These are phyloP conservation scores for Xylariomycetidae sp. DNA, from an alignment of 2,329 filamentous ascomycete species.

Conservation along the genomic window DNA sequence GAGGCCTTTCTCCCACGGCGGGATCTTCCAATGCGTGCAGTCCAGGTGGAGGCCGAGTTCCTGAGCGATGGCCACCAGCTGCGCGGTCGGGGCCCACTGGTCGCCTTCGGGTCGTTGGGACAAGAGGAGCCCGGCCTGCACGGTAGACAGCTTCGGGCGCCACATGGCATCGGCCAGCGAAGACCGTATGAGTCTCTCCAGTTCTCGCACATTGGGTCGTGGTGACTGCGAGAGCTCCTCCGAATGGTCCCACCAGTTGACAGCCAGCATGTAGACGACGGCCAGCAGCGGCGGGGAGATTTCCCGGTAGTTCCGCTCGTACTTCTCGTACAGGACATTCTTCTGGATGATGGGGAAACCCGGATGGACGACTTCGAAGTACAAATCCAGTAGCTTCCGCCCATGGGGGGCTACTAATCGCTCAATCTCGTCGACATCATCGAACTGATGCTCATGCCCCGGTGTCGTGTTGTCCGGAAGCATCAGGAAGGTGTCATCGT, in stretches of 20 bases:
- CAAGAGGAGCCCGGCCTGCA: constrained; percentile 70
- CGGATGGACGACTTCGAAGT: constrained; percentile 75
- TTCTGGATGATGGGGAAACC: constrained; percentile 80
- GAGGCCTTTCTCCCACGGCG: constrained; percentile 78
- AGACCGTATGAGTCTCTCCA: constrained; percentile 68
- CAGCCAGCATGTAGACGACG: constrained; percentile 75
- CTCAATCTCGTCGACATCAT: constrained; percentile 69
- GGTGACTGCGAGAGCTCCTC: constrained; percentile 57
- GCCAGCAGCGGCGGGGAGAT: constrained; percentile 73
- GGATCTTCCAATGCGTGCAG: constrained; percentile 81
- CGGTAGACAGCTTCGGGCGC: constrained; percentile 72
- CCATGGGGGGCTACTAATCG: constrained; percentile 70
- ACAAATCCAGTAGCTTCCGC: constrained; percentile 70
- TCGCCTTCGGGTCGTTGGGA: constrained; percentile 71
- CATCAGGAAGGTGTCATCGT: constrained; percentile 73
- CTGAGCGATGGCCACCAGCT: constrained; percentile 79
- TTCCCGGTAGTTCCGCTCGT: constrained; percentile 64
- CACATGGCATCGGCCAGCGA: constrained; percentile 73
- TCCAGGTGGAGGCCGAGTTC: constrained; percentile 86
- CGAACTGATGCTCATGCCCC: constrained; percentile 62
- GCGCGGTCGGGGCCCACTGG: constrained; percentile 79
- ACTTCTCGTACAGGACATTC: constrained; percentile 71
- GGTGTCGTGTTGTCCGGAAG: constrained; percentile 68
- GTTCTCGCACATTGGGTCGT: constrained; percentile 64
- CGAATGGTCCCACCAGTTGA: constrained; percentile 82